Evolutionary conservation across 2,329 filamentous ascomycete species (phyloP).

Genomic region (Fusarium lyarnte): DNA sequence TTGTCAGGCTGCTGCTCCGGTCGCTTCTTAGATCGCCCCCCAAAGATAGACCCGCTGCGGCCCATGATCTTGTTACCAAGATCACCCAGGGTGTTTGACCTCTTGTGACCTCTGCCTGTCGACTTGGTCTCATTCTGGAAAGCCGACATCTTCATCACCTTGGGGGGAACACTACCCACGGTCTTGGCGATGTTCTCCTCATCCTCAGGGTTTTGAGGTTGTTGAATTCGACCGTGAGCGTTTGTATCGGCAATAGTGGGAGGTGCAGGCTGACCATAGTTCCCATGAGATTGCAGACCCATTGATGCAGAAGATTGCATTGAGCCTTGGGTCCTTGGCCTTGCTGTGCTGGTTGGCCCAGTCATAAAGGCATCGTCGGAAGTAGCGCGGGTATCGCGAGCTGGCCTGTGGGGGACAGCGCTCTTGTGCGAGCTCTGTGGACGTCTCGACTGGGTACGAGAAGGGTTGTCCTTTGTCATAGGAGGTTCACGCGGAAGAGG

Average conservation of each 20-base stretch:
- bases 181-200: slow-evolving; percentile 72
- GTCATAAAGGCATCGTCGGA: slow-evolving; percentile 56
- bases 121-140: slow-evolving; percentile 64
- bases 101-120: slow-evolving; percentile 68
- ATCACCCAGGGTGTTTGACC: slow-evolving; percentile 80
- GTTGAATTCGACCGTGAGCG: slow-evolving; percentile 88
- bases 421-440: slow-evolving; percentile 60
- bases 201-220: slow-evolving; percentile 70
- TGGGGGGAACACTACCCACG: slow-evolving; percentile 67
- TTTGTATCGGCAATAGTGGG: slow-evolving; percentile 90
- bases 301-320: slow-evolving; percentile 76
- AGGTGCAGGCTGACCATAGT: slow-evolving; percentile 86
- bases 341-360: slow-evolving; percentile 55
- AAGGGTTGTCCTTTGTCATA: slow-evolving; percentile 54
- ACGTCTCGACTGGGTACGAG: slow-evolving; percentile 52
- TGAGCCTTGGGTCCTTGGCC: slow-evolving; percentile 85
- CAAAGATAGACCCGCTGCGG: slow-evolving; percentile 82
- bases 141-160: slow-evolving; percentile 67
- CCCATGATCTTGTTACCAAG: slow-evolving; percentile 87
- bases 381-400: slow-evolving; percentile 50
- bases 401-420: slow-evolving; percentile 37
- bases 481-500: slow-evolving; percentile 68
- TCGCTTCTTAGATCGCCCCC: slow-evolving; percentile 66
- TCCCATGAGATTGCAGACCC: slow-evolving; percentile 69
- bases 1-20: slow-evolving; percentile 65